Base-by-base conservation (phyloP, 352 stramenopile genomes). In the Phytopythium mirpurense region DNA sequence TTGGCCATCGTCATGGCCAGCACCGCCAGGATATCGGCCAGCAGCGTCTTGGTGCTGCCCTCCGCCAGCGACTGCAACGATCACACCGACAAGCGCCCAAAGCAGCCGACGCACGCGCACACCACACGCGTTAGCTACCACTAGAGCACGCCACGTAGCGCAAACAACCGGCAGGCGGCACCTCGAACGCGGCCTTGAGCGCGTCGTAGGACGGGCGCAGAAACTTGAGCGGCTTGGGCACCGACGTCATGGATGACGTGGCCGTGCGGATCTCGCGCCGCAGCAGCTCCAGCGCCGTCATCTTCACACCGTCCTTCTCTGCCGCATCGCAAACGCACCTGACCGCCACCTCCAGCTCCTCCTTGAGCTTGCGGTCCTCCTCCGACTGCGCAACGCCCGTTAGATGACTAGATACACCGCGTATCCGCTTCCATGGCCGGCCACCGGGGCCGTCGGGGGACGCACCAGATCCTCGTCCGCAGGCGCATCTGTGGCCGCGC, bases 181-280 rank as follows among this genome's bases (percentile, higher is more conserved):
- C 74, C 60, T 85, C 72, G 42, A 83, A 90, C 14, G 78, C 71
- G 1, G 65, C 68, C 76, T 98, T 99, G 15, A 99, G 74, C 21
- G 72, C 60, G 26, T 88, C 87, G 74, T 98, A 99, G 53, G 97
- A 96, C 9, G 96, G 96, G 0, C 93, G 79, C 51, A 99, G 70
- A 63, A 99, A 99, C 84, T 99, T 99, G 41, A 99, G 82, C 32
- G 97, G 97, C 83, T 99, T 99, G 11, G 97, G 97, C 31, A 99
- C 97, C 23, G 89, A 98, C 48, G 97, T 99, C 97, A 99, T 99
- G 41, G 92, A 98, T 15, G 91, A 97, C 54, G 97, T 99, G 23
- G 97, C 89, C 32, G 86, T 96, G 41, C 93, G 84, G 57, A 99
- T 98, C 77, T 99, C 96, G 35, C 84, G 95, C 18, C 97, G 88